phyloP scores from a whole-genome alignment of 345 rosid species.

The Hypericum perforatum region DNA sequence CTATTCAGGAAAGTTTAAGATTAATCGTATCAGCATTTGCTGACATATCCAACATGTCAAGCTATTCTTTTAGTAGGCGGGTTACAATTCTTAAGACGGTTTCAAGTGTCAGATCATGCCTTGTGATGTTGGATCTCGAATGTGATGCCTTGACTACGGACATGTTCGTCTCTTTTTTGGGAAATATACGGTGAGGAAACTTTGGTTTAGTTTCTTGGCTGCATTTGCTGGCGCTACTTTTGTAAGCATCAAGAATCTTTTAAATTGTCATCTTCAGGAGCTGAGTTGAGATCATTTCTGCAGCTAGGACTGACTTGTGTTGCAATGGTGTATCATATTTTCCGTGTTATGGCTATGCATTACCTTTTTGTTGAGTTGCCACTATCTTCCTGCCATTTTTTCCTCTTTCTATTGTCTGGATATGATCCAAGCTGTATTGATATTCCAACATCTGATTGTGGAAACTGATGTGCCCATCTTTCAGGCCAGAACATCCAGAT shows the following conservation, averaged over 20 bases:
- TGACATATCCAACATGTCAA: too few species aligned
- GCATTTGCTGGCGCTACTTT: background rate
- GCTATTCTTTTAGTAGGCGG: conserved; percentile 1
- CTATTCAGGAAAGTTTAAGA: too few species aligned
- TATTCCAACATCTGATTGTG: background rate
- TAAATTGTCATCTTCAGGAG: too few species aligned
- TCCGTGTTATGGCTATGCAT: too few species aligned
- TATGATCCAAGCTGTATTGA: background rate
- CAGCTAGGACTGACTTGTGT: too few species aligned
- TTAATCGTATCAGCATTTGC: too few species aligned
- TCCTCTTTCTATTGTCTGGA: background rate
- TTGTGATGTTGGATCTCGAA: conserved; percentile 15
- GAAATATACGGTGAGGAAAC: conserved; percentile 6
- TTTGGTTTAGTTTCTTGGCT: background rate
- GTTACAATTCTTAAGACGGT: conserved; percentile 9
- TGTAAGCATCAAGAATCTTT: too few species aligned
- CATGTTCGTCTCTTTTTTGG: conserved; percentile 13
- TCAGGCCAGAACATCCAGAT: conserved; percentile 13
- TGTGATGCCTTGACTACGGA: conserved; percentile 9
- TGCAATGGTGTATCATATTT: too few species aligned
- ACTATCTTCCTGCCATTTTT: too few species aligned
- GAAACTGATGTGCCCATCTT: background rate
- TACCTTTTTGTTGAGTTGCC: too few species aligned
- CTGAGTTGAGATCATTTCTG: too few species aligned
- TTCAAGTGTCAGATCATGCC: conserved; percentile 7